A percentile compares a stretch with the other conserved stretches of the same genome.
Evolutionary conservation across 306 rosid genomes (phyloP).

Genomic region (Vicia sativa): DNA sequence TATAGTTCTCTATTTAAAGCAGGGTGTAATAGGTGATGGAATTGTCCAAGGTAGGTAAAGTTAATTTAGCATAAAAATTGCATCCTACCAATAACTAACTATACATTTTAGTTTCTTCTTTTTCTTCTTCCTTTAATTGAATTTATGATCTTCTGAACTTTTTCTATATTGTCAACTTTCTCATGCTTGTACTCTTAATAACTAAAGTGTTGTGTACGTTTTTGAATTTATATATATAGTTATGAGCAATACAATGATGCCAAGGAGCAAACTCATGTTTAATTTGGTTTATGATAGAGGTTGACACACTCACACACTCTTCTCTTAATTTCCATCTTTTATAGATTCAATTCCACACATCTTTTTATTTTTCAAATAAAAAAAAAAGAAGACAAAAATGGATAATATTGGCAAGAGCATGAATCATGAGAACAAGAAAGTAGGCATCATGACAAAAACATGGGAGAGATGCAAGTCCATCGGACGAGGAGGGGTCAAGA

Average conservation of each 20-base stretch:
- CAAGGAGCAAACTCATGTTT: conserved; percentile 59
- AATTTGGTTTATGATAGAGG: conserved; percentile 79
- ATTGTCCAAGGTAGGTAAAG: neutral
- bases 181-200: neutral
- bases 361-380: neutral
- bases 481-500: conserved; percentile 49
- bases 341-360: neutral
- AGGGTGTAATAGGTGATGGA: neutral
- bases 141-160: neutral
- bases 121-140: neutral
- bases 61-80: neutral
- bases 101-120: neutral
- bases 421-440: conserved; percentile 38
- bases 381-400: conserved; percentile 15
- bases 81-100: no score
- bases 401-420: conserved; percentile 15
- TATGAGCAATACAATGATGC: conserved; percentile 78
- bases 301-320: conserved; percentile 21
- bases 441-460: conserved; percentile 63
- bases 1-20: conserved; percentile 4
- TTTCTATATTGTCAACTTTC: neutral
- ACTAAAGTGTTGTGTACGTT: neutral
- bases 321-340: neutral
- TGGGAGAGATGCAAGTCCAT: conserved; percentile 89
- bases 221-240: neutral